phyloP scores from a whole-genome alignment of 139 green algal genomes.

The Chlamydomonas sp. region DNA sequence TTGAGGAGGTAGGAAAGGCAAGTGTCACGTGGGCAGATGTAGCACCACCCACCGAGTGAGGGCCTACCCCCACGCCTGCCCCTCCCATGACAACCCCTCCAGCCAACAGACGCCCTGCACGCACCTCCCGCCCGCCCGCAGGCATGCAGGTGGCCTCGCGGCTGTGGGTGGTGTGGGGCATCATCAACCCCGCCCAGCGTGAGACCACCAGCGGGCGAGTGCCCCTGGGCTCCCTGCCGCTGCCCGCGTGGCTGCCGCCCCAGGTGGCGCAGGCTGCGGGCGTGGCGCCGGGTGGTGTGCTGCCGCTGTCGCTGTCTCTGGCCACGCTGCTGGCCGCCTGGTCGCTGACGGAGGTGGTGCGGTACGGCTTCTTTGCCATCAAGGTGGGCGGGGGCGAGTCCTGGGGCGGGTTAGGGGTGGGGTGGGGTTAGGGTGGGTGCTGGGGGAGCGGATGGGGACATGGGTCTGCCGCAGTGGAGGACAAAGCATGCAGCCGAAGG shows the following conservation, averaged over 20 bases:
- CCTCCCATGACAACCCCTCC: neutral
- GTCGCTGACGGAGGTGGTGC: constrained; percentile 89
- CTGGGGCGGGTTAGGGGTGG: neutral
- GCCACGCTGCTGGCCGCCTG: constrained; percentile 85
- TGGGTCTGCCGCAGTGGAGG: too few species aligned
- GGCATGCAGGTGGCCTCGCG: constrained; percentile 88
- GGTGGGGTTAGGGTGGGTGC: neutral
- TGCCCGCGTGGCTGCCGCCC: neutral
- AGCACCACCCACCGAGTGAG: neutral
- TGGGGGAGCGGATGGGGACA: too few species aligned
- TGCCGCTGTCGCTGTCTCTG: constrained; percentile 69
- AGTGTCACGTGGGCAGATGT: neutral
- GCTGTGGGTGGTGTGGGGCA: constrained; percentile 88
- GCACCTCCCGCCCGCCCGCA: constrained; percentile 26
- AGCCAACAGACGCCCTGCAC: neutral
- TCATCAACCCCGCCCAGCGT: constrained; percentile 70
- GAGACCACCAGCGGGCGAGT: constrained; percentile 40
- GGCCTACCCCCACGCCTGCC: too few species aligned
- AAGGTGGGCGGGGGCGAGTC: constrained; percentile 64
- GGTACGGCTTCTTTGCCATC: constrained; percentile 92
- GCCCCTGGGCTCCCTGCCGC: neutral
- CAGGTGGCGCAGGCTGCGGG: constrained; percentile 18
- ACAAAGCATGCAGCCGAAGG: too few species aligned
- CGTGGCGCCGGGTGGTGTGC: neutral
- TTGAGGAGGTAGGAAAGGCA: neutral